These are phyloP conservation scores for Tetradesmus obliquus DNA, from an alignment of 139 green algal species.

Conservation along the genomic window DNA sequence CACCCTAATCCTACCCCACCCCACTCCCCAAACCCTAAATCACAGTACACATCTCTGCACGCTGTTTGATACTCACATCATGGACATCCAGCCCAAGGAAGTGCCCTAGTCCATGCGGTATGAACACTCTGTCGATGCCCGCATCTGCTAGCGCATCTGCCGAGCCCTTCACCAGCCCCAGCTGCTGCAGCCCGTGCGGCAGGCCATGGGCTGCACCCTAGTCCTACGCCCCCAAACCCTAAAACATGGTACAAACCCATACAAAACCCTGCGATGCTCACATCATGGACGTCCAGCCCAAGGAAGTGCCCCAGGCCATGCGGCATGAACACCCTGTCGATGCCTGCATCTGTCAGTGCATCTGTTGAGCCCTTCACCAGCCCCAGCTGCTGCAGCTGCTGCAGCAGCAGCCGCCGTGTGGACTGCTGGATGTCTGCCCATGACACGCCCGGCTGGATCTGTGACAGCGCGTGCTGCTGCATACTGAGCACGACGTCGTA, in stretches of 20 bases:
- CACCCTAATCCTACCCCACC: no score
- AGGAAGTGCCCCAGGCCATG: constrained; percentile 93
- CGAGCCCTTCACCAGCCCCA: constrained; percentile 56
- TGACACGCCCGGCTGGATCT: constrained; percentile 71
- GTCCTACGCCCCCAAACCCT: no score
- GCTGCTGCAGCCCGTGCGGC: constrained; percentile 67
- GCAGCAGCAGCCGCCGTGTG: constrained; percentile 81
- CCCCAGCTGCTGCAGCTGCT: constrained; percentile 65
- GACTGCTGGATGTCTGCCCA: constrained; percentile 81
- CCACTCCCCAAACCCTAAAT: neutral
- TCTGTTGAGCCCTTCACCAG: constrained; percentile 67
- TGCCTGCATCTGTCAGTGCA: constrained; percentile 70
- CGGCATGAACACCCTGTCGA: constrained; percentile 93
- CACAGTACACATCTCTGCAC: constrained; percentile 63
- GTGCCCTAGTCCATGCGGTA: constrained; percentile 94
- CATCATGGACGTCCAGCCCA: constrained; percentile 79
- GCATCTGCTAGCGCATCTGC: constrained; percentile 77
- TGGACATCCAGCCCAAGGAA: constrained; percentile 93
- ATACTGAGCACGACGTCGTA: constrained; percentile 88
- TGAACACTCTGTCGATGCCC: constrained; percentile 87
- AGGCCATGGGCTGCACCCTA: no score
- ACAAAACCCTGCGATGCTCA: no score
- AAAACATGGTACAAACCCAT: no score
- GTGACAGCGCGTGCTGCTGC: constrained; percentile 43
- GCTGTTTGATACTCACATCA: constrained; percentile 76